These are phyloP conservation scores for Penicillium macrosclerotiorum DNA, from an alignment of 495 filamentous ascomycete genomes.

Conservation along the genomic window DNA sequence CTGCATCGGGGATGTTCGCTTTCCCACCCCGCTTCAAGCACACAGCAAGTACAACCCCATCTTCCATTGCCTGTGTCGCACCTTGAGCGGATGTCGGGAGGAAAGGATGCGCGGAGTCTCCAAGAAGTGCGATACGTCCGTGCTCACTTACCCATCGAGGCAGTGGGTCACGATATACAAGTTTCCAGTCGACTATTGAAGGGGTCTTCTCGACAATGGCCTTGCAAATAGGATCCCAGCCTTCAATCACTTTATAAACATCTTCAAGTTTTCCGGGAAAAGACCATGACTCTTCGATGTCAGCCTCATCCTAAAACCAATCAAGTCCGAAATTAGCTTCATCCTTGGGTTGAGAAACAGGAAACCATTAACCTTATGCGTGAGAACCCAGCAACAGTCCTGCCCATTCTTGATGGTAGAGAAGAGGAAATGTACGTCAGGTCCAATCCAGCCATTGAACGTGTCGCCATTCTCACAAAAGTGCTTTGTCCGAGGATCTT, in stretches of 20 bases:
- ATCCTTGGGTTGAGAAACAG: not conserved
- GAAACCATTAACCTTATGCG: constrained; percentile 44
- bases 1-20: constrained; percentile 38
- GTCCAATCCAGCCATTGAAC: constrained; percentile 46
- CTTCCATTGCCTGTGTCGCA: constrained; percentile 70
- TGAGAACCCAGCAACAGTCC: constrained; percentile 71
- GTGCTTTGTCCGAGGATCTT: constrained; percentile 58
- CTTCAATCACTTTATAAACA: constrained; percentile 50
- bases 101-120: constrained; percentile 73
- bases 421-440: constrained; percentile 22
- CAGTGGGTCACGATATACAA: constrained; percentile 67
- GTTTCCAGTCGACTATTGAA: constrained; percentile 66
- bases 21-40: constrained; percentile 57
- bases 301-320: constrained; percentile 53
- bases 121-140: constrained; percentile 60
- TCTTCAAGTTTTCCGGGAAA: constrained; percentile 56
- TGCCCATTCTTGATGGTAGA: constrained; percentile 41
- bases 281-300: constrained; percentile 38
- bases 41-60: constrained; percentile 64
- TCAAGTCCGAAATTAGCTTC: no score
- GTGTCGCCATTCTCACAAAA: constrained; percentile 64
- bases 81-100: constrained; percentile 71
- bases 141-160: constrained; percentile 61
- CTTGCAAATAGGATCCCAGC: constrained; percentile 63
- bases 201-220: constrained; percentile 60